phyloP scores from a whole-genome alignment of 1,139 yeast species.

The Hansenula lynferdii region DNA sequence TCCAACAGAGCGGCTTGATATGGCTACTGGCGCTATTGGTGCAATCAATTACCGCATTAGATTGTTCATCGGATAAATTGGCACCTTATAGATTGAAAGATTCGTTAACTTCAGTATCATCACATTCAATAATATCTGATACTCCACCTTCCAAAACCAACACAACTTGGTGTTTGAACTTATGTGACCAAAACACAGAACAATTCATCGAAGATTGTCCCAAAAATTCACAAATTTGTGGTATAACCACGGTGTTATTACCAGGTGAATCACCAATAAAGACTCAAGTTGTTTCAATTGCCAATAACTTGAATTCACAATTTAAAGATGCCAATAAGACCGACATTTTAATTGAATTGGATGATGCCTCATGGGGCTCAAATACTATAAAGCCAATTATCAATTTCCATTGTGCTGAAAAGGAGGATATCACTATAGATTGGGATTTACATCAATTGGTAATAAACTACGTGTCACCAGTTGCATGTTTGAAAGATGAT shows the following conservation, averaged over 20 bases:
- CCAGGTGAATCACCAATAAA: constrained; percentile 38
- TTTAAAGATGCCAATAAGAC: constrained; percentile 27
- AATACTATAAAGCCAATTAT: constrained; percentile 45
- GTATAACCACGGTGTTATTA: constrained; percentile 47
- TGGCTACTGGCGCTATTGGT: neutral
- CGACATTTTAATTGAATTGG: constrained; percentile 43
- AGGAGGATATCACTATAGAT: constrained; percentile 29
- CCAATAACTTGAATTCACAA: constrained; percentile 30
- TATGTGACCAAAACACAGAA: constrained; percentile 49
- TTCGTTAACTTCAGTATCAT: constrained; percentile 10
- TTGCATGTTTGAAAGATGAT: constrained; percentile 37
- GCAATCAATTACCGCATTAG: constrained; percentile 5
- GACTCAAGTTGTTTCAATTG: constrained; percentile 51
- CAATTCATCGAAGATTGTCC: constrained; percentile 48
- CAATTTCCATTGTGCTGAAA: constrained; percentile 46
- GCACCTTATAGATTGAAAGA: constrained; percentile 16
- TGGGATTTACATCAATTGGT: constrained; percentile 30
- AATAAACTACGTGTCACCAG: constrained; percentile 31
- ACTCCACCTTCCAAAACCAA: constrained; percentile 79
- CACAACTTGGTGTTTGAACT: constrained; percentile 63
- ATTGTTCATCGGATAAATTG: constrained; percentile 15
- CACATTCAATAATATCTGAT: constrained; percentile 32
- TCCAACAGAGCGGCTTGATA: too few relatives aligned
- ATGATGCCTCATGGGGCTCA: constrained; percentile 72
- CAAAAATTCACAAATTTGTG: constrained; percentile 64